Evolutionary conservation across 495 filamentous ascomycete genomes (phyloP).

Genomic region (Aspergillus sparsus): DNA sequence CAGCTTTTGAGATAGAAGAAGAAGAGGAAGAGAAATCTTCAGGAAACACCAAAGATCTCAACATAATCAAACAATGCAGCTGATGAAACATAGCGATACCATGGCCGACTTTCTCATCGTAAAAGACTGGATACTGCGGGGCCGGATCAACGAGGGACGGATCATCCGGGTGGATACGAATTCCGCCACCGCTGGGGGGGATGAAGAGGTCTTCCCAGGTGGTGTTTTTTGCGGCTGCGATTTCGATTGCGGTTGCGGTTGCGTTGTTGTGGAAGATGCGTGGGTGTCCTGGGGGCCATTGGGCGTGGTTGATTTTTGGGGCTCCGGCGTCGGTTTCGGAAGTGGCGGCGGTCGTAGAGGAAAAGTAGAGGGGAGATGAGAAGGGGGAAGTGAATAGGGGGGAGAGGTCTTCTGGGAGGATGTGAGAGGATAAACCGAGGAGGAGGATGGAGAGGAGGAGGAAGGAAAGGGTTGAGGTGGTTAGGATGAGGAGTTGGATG

Average conservation of each 20-base stretch:
- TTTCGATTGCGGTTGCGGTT: background rate
- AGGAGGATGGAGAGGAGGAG: slow-evolving; percentile 15
- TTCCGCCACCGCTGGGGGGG: slow-evolving; percentile 10
- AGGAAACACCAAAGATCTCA: slow-evolving; percentile 15
- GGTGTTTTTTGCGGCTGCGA: background rate
- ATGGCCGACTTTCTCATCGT: background rate
- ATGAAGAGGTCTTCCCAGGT: slow-evolving; percentile 16
- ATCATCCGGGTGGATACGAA: background rate
- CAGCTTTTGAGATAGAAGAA: background rate
- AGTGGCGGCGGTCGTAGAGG: background rate
- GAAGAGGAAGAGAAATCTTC: background rate
- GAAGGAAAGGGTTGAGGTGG: slow-evolving; percentile 15
- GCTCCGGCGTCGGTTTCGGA: slow-evolving; percentile 6
- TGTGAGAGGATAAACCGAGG: slow-evolving; percentile 2
- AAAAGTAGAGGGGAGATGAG: background rate
- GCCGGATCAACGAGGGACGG: background rate
- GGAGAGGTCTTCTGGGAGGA: slow-evolving; percentile 6
- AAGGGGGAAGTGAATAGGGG: slow-evolving; percentile 2
- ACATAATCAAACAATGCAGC: slow-evolving; percentile 47
- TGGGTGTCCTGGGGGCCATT: background rate
- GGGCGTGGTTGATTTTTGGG: background rate
- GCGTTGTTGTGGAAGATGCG: slow-evolving; percentile 5
- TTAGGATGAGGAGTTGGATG: slow-evolving; percentile 10
- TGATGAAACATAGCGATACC: slow-evolving; percentile 53
- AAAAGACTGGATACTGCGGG: no score